Conservation (phyloP, 768 basidiomycete genomes). For the Collybia sordida region DNA sequence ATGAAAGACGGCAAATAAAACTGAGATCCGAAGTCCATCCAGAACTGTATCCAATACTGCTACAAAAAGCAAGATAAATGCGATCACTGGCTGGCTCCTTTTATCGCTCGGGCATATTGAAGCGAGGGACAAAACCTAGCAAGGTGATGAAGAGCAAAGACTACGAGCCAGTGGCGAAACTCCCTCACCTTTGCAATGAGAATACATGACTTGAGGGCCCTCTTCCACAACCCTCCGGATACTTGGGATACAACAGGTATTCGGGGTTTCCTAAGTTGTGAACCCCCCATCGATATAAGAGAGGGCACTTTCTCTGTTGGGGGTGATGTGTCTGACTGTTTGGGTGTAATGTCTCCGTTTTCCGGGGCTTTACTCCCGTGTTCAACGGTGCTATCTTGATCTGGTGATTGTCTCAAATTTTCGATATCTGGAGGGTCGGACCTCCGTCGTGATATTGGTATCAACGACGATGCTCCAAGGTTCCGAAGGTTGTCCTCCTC, state of each 20-base stretch:
- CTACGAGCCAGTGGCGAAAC: not conserved
- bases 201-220: conserved; percentile 24
- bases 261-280: no score
- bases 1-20: conserved; percentile 20
- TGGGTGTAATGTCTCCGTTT: conserved; percentile 9
- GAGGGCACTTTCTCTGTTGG: conserved; percentile 13
- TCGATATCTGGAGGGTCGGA: conserved; percentile 4
- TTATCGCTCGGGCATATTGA: conserved; percentile 15
- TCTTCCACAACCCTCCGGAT: conserved; percentile 11
- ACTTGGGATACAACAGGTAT: no score
- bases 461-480: conserved; percentile 8
- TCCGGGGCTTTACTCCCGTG: not conserved
- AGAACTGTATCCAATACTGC: conserved; percentile 25
- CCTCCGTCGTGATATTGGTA: conserved; percentile 8
- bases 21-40: conserved; percentile 19
- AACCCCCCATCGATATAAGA: no score
- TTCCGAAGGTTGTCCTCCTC: conserved; percentile 9
- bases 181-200: conserved; percentile 24
- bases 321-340: not conserved
- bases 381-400: not conserved
- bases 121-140: conserved; percentile 17
- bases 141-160: not conserved
- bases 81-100: conserved; percentile 2
- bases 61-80: conserved; percentile 17
- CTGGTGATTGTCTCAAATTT: not conserved